phyloP scores from a whole-genome alignment of 2,329 filamentous ascomycete genomes.

The Byssothecium circinans region DNA sequence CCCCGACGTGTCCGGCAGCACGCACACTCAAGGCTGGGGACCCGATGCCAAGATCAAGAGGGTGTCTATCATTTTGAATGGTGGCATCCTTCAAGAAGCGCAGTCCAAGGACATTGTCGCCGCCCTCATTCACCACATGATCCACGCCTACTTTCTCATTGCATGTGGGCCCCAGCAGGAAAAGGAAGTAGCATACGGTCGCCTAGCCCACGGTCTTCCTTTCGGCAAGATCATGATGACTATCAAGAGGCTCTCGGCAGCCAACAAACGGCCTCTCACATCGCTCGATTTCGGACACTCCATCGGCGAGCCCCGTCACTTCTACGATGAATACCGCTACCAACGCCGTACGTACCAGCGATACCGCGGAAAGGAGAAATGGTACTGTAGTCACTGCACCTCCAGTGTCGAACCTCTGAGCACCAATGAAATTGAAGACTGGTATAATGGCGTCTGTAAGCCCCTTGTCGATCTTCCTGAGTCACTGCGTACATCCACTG shows the following conservation, averaged over 20 bases:
- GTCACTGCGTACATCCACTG: conserved; percentile 14
- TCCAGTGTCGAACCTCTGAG: conserved; percentile 16
- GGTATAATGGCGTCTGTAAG: conserved; percentile 37
- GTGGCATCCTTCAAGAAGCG: conserved; percentile 21
- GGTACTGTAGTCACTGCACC: conserved; percentile 32
- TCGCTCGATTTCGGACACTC: conserved; percentile 38
- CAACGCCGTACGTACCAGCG: conserved; percentile 4
- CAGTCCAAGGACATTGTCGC: conserved; percentile 40
- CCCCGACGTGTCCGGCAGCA: conserved; percentile 37
- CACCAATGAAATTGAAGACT: conserved; percentile 31
- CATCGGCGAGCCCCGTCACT: conserved; percentile 4
- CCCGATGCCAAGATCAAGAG: conserved; percentile 29
- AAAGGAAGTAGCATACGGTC: conserved; percentile 36
- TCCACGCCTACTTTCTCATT: conserved; percentile 50
- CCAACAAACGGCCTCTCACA: conserved; percentile 28
- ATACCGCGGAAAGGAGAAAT: conserved; percentile 13
- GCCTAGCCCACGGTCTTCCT: conserved; percentile 42
- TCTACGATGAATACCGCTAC: conserved; percentile 17
- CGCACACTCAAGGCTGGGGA: conserved; percentile 35
- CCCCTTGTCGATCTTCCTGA: conserved; percentile 28
- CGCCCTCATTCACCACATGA: conserved; percentile 49
- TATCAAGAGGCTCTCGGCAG: conserved; percentile 38
- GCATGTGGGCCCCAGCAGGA: conserved; percentile 43
- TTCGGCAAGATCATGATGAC: conserved; percentile 46
- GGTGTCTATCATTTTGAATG: conserved; percentile 43